These are phyloP conservation scores for Cercophora newfieldiana DNA, from an alignment of 495 filamentous ascomycete species.

Conservation along the genomic window DNA sequence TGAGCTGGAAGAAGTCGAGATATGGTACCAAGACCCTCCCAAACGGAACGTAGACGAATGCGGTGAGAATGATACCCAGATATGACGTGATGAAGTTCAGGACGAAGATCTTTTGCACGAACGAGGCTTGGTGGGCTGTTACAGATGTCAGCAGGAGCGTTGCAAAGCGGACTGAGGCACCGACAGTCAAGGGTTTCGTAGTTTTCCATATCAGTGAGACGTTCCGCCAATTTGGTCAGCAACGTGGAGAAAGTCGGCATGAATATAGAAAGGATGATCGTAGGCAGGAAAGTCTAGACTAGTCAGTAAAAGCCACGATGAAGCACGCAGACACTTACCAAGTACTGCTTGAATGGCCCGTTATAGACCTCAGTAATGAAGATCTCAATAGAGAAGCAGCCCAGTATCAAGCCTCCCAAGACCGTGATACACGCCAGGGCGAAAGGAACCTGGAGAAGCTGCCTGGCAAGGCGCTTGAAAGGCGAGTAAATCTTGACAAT, in stretches of 20 bases:
- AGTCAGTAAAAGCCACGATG: background rate
- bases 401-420: constrained; percentile 78
- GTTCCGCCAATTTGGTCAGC: constrained; percentile 73
- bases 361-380: constrained; percentile 94
- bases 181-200: constrained; percentile 76
- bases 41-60: constrained; percentile 96
- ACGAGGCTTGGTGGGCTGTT: constrained; percentile 66
- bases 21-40: constrained; percentile 84
- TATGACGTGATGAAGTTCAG: constrained; percentile 98
- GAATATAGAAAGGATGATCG: constrained; percentile 75
- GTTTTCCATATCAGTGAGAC: constrained; percentile 85
- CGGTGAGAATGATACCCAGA: constrained; percentile 85
- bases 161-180: background rate
- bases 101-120: constrained; percentile 90
- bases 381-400: constrained; percentile 92
- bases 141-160: constrained; percentile 18
- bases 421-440: constrained; percentile 67
- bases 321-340: constrained; percentile 55
- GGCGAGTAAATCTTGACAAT: constrained; percentile 74
- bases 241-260: constrained; percentile 77
- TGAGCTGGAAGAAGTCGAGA: constrained; percentile 80
- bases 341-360: constrained; percentile 79
- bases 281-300: constrained; percentile 78
- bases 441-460: constrained; percentile 88
- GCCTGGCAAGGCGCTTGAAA: constrained; percentile 71